A percentile compares a stretch with the other conserved stretches of the same genome.
Evolutionary conservation across 345 rosid genomes (phyloP).

Genomic region (Bruguiera gymnorhiza): DNA sequence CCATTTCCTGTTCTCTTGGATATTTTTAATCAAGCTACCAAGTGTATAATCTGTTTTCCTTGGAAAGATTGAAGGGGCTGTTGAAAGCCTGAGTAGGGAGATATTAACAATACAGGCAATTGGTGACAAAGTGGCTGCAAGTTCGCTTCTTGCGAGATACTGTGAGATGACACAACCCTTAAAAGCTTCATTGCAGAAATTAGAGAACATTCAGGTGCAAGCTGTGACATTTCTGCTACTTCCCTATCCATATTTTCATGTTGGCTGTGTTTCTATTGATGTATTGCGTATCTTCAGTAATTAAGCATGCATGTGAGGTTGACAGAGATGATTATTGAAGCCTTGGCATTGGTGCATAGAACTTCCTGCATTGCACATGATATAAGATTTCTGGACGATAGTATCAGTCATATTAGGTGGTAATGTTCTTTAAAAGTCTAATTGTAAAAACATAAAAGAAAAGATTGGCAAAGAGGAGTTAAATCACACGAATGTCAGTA

Average conservation of each 20-base stretch:
- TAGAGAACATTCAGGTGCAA: conserved; percentile 61
- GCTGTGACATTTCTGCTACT: not conserved
- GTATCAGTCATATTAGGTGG: too few species aligned
- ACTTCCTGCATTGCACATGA: too few species aligned
- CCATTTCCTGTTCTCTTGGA: conserved; percentile 3
- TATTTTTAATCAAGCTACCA: not conserved
- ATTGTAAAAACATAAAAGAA: too few species aligned
- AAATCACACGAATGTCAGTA: too few species aligned
- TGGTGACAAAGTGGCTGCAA: conserved; percentile 80
- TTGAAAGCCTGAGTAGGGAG: conserved; percentile 77
- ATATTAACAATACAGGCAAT: conserved; percentile 78
- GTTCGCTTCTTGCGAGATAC: conserved; percentile 55
- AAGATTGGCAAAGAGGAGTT: too few species aligned
- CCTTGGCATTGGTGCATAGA: too few species aligned
- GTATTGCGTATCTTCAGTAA: not conserved
- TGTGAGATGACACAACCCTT: conserved; percentile 60
- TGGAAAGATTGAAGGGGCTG: conserved; percentile 66
- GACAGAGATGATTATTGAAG: too few species aligned
- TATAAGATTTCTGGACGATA: too few species aligned
- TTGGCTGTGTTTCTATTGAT: not conserved
- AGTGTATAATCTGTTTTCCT: conserved; percentile 13
- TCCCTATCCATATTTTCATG: not conserved
- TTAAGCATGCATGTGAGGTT: not conserved
- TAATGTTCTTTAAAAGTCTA: too few species aligned
- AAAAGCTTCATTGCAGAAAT: conserved; percentile 54